Percentiles rank a stretch among this genome's conserved stretches.
Evolutionary conservation across 495 filamentous ascomycete genomes (phyloP).

Genomic region (Penicillium bialowiezense): DNA sequence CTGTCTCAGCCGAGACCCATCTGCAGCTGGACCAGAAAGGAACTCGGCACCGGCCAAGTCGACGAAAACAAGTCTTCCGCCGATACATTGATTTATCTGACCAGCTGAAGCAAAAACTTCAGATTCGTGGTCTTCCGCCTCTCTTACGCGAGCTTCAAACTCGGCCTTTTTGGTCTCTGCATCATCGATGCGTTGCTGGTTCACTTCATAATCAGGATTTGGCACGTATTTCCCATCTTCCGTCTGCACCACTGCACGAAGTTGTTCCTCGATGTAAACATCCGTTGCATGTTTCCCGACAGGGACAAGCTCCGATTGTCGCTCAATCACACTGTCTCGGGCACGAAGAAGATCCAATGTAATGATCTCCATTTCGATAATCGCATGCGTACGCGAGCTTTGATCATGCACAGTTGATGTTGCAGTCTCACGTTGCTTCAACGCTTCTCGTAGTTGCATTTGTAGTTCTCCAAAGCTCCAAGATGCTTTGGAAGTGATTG

Average conservation of each 20-base stretch:
- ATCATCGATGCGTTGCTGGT: conserved; percentile 21
- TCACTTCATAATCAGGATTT: conserved; percentile 15
- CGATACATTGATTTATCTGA: conserved; percentile 11
- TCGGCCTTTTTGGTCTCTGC: conserved; percentile 22
- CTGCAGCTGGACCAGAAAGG: conserved; percentile 3
- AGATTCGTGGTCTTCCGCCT: conserved; percentile 14
- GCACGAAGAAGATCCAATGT: conserved; percentile 15
- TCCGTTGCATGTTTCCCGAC: conserved; percentile 26
- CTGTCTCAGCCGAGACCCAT: conserved; percentile 18
- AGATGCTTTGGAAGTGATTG: conserved; percentile 18
- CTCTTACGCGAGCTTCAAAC: conserved; percentile 17
- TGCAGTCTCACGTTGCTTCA: conserved; percentile 16
- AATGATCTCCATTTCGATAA: conserved; percentile 23
- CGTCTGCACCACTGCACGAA: conserved; percentile 1
- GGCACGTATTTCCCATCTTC: conserved; percentile 16
- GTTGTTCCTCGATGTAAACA: conserved; percentile 21
- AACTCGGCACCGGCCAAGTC: conserved; percentile 28
- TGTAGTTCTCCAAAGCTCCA: conserved; percentile 23
- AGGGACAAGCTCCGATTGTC: conserved; percentile 23
- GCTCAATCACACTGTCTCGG: conserved; percentile 17
- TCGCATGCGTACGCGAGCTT: conserved; percentile 28
- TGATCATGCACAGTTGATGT: conserved; percentile 24
- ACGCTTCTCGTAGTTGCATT: conserved; percentile 7
- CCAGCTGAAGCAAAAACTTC: conserved; percentile 4
- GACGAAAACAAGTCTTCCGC: conserved; percentile 26